Percentiles rank a stretch among this genome's conserved stretches.
phyloP scores from a whole-genome alignment of 2,329 filamentous ascomycete genomes.

The Davidsoniella neocaledoniae region DNA sequence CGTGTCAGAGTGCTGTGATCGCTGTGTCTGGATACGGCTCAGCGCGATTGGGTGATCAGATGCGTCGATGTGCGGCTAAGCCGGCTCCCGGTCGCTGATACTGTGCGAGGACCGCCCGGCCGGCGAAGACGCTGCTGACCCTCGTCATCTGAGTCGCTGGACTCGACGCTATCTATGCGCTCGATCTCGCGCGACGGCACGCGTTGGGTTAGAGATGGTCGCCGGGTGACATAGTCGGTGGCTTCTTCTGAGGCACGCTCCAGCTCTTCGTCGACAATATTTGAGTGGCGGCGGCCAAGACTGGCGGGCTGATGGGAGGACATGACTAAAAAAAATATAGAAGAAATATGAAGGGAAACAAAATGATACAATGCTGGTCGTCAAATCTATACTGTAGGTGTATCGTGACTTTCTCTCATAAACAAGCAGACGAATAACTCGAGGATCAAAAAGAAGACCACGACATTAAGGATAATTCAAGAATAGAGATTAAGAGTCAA shows the following conservation, averaged over 20 bases:
- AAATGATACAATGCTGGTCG: too few relatives aligned
- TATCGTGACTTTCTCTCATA: too few relatives aligned
- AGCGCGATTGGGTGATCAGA: conserved; percentile 52
- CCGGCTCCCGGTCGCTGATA: conserved; percentile 12
- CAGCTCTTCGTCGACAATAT: conserved; percentile 16
- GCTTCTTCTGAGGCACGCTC: conserved; percentile 13
- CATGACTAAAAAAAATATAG: neutral
- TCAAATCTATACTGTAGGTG: too few relatives aligned
- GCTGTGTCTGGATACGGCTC: conserved; percentile 52
- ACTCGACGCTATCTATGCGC: conserved; percentile 38
- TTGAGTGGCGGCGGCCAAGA: neutral
- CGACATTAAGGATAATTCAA: too few relatives aligned
- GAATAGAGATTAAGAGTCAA: too few relatives aligned
- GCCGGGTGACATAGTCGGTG: conserved; percentile 16
- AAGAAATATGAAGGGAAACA: too few relatives aligned
- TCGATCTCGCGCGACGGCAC: conserved; percentile 37
- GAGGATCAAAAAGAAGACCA: too few relatives aligned
- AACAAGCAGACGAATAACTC: too few relatives aligned
- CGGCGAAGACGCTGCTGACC: conserved; percentile 23
- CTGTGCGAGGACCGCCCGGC: conserved; percentile 21
- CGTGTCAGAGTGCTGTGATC: conserved; percentile 54
- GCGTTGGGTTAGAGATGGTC: conserved; percentile 20
- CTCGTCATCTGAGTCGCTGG: conserved; percentile 15
- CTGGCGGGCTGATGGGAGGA: neutral
- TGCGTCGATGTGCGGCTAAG: conserved; percentile 49